Conservation (phyloP, 1,284 basidiomycete genomes). For the Malassezia arunalokei region DNA sequence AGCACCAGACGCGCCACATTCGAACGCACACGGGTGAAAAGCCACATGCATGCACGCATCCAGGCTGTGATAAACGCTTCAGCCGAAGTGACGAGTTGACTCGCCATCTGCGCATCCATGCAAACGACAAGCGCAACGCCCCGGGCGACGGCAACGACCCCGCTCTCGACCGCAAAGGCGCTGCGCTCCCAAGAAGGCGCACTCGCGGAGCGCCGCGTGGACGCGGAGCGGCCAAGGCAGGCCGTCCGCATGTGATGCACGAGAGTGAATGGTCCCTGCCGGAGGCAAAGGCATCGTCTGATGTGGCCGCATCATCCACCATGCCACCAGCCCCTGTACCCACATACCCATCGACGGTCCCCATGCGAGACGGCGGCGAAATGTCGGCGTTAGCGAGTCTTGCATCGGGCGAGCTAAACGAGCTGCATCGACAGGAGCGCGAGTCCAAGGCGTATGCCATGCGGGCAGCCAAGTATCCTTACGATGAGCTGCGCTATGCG, state of each 20-base stretch:
- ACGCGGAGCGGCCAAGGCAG: background rate
- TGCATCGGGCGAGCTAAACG: constrained; percentile 38
- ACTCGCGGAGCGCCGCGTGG: constrained; percentile 9
- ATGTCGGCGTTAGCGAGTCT: constrained; percentile 43
- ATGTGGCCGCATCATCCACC: background rate
- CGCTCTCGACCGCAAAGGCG: constrained; percentile 5
- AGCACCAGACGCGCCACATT: constrained; percentile 77
- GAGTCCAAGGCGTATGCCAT: constrained; percentile 9
- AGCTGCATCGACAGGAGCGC: constrained; percentile 34
- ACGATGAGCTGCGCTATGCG: constrained; percentile 19
- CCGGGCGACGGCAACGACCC: constrained; percentile 11
- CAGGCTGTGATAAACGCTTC: constrained; percentile 95
- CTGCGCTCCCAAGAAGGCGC: background rate
- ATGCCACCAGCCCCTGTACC: background rate
- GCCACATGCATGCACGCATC: constrained; percentile 81
- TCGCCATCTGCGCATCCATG: constrained; percentile 85
- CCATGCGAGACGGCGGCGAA: constrained; percentile 16
- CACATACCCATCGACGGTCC: background rate
- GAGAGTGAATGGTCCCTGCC: background rate
- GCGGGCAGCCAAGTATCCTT: background rate
- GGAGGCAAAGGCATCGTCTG: background rate
- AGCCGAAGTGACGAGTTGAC: constrained; percentile 94
- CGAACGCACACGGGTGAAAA: constrained; percentile 97
- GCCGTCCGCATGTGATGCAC: background rate
- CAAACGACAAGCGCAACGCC: constrained; percentile 44